Percentiles rank a stretch among this genome's conserved stretches.
Evolutionary conservation across 805 yeast species (phyloP).

Genomic region (Teunomyces panamensis): DNA sequence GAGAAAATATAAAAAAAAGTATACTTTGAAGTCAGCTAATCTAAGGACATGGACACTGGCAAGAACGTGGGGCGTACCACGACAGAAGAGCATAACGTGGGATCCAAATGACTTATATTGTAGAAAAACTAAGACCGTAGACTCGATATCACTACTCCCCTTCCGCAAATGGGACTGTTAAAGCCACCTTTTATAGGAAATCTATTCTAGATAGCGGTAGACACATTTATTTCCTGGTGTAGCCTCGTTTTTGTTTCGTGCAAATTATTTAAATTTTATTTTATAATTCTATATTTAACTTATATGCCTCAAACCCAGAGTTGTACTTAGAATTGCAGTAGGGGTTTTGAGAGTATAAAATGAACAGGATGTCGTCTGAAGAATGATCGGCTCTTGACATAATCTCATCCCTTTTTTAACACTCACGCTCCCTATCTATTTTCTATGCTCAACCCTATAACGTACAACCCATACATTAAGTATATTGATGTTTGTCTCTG

Average conservation of each 20-base stretch:
- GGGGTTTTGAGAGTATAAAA: background rate
- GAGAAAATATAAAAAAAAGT: background rate
- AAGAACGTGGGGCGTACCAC: conserved; percentile 2
- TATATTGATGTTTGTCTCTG: conserved; percentile 18
- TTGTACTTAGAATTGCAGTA: background rate
- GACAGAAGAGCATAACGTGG: background rate
- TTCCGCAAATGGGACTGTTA: no score
- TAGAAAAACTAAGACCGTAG: no score
- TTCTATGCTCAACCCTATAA: background rate
- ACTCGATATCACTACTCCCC: no score
- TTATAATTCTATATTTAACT: background rate
- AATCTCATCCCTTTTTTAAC: background rate
- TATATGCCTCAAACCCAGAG: background rate
- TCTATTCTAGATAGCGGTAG: no score
- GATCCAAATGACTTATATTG: no score
- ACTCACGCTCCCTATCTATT: background rate
- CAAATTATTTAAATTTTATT: background rate
- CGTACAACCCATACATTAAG: conserved; percentile 8
- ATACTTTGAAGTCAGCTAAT: background rate
- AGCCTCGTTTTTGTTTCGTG: no score
- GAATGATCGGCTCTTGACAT: background rate
- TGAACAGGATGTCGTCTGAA: no score
- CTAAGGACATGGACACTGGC: conserved; percentile 1
- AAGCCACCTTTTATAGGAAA: no score
- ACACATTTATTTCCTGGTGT: no score